Conservation (phyloP, 2,329 filamentous ascomycete genomes). For the Parasarocladium wereldwijsianum region DNA sequence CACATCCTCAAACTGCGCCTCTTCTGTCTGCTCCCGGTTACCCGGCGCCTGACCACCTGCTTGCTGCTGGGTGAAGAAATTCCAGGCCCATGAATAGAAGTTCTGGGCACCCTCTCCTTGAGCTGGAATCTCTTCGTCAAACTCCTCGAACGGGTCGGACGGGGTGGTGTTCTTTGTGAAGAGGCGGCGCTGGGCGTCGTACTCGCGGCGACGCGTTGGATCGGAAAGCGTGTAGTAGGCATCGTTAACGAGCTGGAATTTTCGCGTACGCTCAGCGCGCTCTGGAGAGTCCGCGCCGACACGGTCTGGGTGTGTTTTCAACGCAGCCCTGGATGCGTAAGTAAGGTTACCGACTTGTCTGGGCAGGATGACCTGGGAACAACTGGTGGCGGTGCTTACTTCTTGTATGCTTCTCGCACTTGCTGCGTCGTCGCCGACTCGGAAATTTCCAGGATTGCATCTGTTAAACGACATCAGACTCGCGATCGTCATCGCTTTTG, state of each 20-base stretch:
- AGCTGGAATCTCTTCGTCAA: conserved; percentile 26
- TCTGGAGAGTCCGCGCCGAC: conserved; percentile 75
- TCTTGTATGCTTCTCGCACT: conserved; percentile 90
- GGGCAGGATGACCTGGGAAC: too few relatives aligned
- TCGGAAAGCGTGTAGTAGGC: conserved; percentile 89
- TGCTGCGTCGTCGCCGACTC: conserved; percentile 66
- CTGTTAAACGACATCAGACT: conserved; percentile 23
- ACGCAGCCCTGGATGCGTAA: conserved; percentile 46
- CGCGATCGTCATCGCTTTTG: conserved; percentile 8
- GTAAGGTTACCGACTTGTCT: not conserved
- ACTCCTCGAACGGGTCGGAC: conserved; percentile 31
- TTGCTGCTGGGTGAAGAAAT: conserved; percentile 33
- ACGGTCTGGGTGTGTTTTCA: conserved; percentile 89
- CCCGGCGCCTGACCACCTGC: conserved; percentile 17
- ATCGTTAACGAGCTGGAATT: conserved; percentile 85
- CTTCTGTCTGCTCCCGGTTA: conserved; percentile 39
- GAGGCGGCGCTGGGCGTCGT: conserved; percentile 50
- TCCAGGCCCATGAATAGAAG: conserved; percentile 67
- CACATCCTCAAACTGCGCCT: conserved; percentile 74
- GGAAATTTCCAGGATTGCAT: conserved; percentile 58
- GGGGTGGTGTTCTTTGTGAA: conserved; percentile 13
- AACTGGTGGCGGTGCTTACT: conserved; percentile 35
- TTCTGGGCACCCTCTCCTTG: conserved; percentile 23
- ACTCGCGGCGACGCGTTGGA: conserved; percentile 59
- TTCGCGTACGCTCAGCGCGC: conserved; percentile 63